Evolutionary conservation across 352 stramenopile species (phyloP), one percentile per base, ranked within the genome.

Genomic region (Lagenidium giganteum): DNA sequence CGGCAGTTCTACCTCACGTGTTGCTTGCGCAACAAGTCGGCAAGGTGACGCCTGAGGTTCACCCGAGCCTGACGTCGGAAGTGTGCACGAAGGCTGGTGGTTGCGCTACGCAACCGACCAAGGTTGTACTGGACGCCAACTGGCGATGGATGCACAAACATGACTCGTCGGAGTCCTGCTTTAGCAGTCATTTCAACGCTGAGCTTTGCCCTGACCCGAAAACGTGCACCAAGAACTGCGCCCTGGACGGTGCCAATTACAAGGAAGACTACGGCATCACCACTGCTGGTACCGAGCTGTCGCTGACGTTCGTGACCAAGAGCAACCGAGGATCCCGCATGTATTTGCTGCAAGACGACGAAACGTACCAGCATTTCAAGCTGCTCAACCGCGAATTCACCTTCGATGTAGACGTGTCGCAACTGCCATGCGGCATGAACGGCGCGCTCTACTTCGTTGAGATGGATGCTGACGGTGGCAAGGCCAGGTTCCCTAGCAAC

Each of bases 391-490:
- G 83, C 49, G 75, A 87, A 61, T 83, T 85, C 31, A 63, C 75
- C 0, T 63, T 87, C 6, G 70, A 83, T 18, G 68, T 87, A 5
- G 75, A 87, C 51, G 75, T 79, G 18, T 85, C 71, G 2, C 57
- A 78, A 25, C 58, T 85, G 7, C 67, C 69, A 0, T 87, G 75
- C n/a, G 75, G 75, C 7, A 49, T 81, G 32, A 87, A 87, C 41
- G 75, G 75, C 21, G 75, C 75, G n/a, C 59, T 87, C 11, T 87
- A 87, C 58, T 87, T 87, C 26, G 75, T 87, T 26, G 56, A 83
- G 43, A 87, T 87, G 72, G 69, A 84, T 32, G 56, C 43, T 1
- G 74, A 87, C 31, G 74, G 74, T 42, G 70, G 74, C 27, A 70
- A 41, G 27, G 14, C 48, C 25, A 22, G 37, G 8, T 3, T 20